A percentile compares a stretch with the other conserved stretches of the same genome.
Conservation (phyloP, 2,329 filamentous ascomycete species). For the Microdochium nivale region DNA sequence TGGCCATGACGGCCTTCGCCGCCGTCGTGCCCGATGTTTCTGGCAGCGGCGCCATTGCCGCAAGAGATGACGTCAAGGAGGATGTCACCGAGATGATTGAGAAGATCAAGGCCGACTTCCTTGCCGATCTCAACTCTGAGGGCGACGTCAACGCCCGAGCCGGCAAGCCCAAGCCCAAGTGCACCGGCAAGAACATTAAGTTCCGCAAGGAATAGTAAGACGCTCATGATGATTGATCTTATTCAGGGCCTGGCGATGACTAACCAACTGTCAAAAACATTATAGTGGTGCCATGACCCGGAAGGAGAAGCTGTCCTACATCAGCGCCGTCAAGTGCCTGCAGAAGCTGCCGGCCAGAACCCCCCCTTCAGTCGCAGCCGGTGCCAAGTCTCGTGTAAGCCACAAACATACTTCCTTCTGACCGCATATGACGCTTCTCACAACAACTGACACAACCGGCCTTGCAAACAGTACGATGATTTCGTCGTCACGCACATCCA, state of each 20-base stretch:
- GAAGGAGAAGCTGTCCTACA: conserved; percentile 28
- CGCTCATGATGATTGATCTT: not conserved
- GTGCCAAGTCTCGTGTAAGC: conserved; percentile 26
- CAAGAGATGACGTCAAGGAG: conserved; percentile 6
- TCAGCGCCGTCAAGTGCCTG: conserved; percentile 35
- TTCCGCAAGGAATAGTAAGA: conserved; percentile 21
- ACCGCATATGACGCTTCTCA: too few species aligned
- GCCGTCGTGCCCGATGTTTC: too few species aligned
- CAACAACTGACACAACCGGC: too few species aligned
- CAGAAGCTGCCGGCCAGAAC: conserved; percentile 25
- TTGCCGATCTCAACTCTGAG: conserved; percentile 9
- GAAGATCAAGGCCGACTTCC: conserved; percentile 9
- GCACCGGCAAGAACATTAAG: conserved; percentile 14
- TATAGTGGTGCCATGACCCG: conserved; percentile 20
- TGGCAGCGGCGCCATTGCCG: conserved; percentile 2
- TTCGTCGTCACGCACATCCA: conserved; percentile 28
- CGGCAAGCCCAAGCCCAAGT: conserved; percentile 6
- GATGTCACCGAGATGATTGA: conserved; percentile 9
- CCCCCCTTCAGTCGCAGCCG: conserved; percentile 24
- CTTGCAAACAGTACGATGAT: conserved; percentile 23
- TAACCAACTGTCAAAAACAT: not conserved
- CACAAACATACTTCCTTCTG: not conserved
- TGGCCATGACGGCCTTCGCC: conserved; percentile 4
- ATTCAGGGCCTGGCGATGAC: too few species aligned
- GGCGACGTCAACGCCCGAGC: conserved; percentile 10